Conservation (phyloP, 192 early-diverging fungal species). For the Coemansia sp. region DNA sequence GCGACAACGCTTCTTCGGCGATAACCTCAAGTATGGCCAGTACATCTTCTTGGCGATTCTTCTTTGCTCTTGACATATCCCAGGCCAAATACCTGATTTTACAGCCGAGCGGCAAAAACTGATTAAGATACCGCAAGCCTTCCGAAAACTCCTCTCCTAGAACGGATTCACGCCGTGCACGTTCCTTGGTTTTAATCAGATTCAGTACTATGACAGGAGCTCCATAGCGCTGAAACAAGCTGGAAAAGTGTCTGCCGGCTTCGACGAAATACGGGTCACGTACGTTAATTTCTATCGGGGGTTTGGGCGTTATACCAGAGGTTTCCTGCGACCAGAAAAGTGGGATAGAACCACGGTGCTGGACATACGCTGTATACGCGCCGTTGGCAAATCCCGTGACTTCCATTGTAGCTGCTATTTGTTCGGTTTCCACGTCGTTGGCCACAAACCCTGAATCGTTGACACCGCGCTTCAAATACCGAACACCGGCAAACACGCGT, state of each 20-base stretch:
- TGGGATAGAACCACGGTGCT: conserved; percentile 97
- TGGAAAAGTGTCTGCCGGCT: conserved; percentile 90
- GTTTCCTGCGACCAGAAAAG: conserved; percentile 94
- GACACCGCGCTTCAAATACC: conserved; percentile 93
- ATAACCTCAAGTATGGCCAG: conserved; percentile 86
- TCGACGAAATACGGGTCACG: conserved; percentile 92
- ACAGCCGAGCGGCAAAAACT: conserved; percentile 77
- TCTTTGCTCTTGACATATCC: conserved; percentile 98
- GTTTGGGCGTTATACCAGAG: conserved; percentile 91
- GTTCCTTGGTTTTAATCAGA: conserved; percentile 94
- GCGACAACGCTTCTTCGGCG: conserved; percentile 77
- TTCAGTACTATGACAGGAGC: conserved; percentile 91
- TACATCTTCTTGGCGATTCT: conserved; percentile 87
- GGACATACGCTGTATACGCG: conserved; percentile 88
- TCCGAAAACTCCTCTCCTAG: conserved; percentile 84
- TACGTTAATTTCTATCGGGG: conserved; percentile 86
- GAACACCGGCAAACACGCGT: conserved; percentile 90
- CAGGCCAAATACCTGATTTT: conserved; percentile 89
- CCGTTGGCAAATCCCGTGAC: conserved; percentile 89
- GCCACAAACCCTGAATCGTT: conserved; percentile 96
- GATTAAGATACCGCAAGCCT: conserved; percentile 82
- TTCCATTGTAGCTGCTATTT: conserved; percentile 90
- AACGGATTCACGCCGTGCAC: conserved; percentile 80
- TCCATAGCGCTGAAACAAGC: conserved; percentile 90
- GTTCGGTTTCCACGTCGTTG: conserved; percentile 98